A percentile compares a stretch with the other conserved stretches of the same genome.
Conservation (phyloP, 2,329 filamentous ascomycete genomes). For the Monilinia aucupariae region DNA sequence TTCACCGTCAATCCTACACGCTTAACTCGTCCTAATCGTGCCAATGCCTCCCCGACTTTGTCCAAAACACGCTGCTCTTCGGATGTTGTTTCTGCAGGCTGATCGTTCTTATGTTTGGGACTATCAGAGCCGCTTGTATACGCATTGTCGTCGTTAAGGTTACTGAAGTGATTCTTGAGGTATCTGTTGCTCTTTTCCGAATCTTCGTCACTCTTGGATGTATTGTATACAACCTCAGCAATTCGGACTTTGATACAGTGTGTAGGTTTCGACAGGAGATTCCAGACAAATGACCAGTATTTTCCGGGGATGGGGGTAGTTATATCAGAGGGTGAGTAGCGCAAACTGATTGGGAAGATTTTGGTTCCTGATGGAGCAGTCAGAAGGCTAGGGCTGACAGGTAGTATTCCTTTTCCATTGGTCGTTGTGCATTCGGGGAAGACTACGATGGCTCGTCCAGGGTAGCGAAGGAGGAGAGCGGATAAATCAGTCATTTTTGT, state of each 20-base stretch:
- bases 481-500: conserved; percentile 55
- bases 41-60: conserved; percentile 75
- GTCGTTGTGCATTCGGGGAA: conserved; percentile 95
- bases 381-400: conserved; percentile 72
- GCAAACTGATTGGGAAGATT: conserved; percentile 85
- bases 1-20: conserved; percentile 75
- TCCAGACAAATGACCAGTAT: conserved; percentile 75
- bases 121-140: conserved; percentile 33
- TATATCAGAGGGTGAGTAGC: conserved; percentile 83
- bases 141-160: conserved; percentile 28
- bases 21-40: conserved; percentile 82
- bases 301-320: conserved; percentile 80
- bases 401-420: conserved; percentile 85
- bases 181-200: conserved; percentile 35
- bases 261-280: conserved; percentile 73
- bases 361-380: conserved; percentile 60
- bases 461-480: conserved; percentile 61
- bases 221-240: conserved; percentile 64
- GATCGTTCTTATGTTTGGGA: conserved; percentile 29
- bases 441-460: conserved; percentile 70
- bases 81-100: conserved; percentile 23
- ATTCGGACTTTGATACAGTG: conserved; percentile 90
- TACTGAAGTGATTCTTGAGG: conserved; percentile 31
- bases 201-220: conserved; percentile 33
- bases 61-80: conserved; percentile 71